Evolutionary conservation across 2,329 filamentous ascomycete species (phyloP), one percentile per base, ranked within the genome.

Genomic region (Colletotrichum sansevieriae): DNA sequence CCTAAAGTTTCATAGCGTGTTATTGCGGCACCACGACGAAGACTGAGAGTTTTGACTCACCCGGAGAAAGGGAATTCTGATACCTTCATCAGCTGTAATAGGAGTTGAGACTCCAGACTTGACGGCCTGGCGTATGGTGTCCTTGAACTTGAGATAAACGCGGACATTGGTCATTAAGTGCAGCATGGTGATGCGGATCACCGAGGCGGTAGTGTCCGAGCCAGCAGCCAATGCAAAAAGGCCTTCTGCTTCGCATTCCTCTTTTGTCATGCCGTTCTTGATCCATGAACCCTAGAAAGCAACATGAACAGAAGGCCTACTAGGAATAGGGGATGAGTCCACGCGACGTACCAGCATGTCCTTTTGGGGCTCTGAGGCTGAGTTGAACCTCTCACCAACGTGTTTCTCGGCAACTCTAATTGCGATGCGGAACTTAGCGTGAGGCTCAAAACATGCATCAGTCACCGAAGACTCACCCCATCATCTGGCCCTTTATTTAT

Each of bases 121-220:
- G 33, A 72, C 64, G 3, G 76, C 75, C 0, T 72, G 62, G 47
- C 85, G 81, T 22, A 88, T 81, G 67, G 89, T 87, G 0, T 71
- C 70, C 37, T 83, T 83, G 0, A 90, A 3, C 75, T 80, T 82
- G 3, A 71, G 64, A 63, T 84, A 81, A 1, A 87, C 80, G 0
- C 78, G 78, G 0, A 84, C 84, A n/a, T 81, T 83, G 15, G 81
- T 85, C 20, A 84, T 81, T 64, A 89, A 75, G 74, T 86, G 82
- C 20, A 89, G 79, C 67, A 90, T 71, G 1, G 83, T 86, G 47
- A 82, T 78, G 2, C 87, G 82, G 4, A 90, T 82, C 1, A 83
- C 82, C 0, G 84, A 86, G 0, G 87, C 85, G 0, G 87, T 88
- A 8, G 85, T 88, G 68, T 90, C 87, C 0, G 85, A 85, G 9